Evolutionary conservation across 371 early-diverging fungal species (phyloP), one percentile per base, ranked within the genome.

Genomic region (Rhizopus microsporus): DNA sequence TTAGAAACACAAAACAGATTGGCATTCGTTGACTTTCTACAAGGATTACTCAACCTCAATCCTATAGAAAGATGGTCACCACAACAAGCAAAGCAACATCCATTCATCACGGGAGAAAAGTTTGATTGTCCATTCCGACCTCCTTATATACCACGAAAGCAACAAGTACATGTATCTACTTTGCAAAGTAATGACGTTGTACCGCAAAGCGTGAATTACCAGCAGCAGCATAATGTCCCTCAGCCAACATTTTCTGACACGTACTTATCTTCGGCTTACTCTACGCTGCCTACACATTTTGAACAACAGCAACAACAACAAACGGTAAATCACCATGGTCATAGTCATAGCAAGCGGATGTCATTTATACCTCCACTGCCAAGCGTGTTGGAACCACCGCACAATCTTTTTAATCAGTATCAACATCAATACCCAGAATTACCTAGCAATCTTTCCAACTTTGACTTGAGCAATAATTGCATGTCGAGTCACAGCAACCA

Each of bases 41-140:
- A 85, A 46, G 95, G 95, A 4, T 70, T 96, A 13, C 73, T 98
- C 50, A 87, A 89, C 50, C 60, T 97, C 23, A 95, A 98, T 57
- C 97, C 97, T 3, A 82, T 93, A 52, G 93, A 92, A 67, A 83
- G 99, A 48, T 95, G 95, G 95, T 88, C 94, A 1, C 97, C 99
- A 2, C 93, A 91, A 42, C 96, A 98, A 69, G 99, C 99, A 3
- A 82, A 87, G 31, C 69, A 88, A 66, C 99, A 98, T 63, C 99
- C 98, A 7, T 97, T 98, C 60, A 92, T 97, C 37, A 95, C 96
- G 0, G 94, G 94, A 4, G 90, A 93, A 63, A 76, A 78, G 16
- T 92, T 87, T 42, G 72, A 65, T 7, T 65, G 59, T 23, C 78
- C 73, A 3, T 78, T 75, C 46, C 71, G 68, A 38, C 78, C 78